phyloP scores from a whole-genome alignment of 2,329 filamentous ascomycete genomes.

The Sarocladiaceae sp. region DNA sequence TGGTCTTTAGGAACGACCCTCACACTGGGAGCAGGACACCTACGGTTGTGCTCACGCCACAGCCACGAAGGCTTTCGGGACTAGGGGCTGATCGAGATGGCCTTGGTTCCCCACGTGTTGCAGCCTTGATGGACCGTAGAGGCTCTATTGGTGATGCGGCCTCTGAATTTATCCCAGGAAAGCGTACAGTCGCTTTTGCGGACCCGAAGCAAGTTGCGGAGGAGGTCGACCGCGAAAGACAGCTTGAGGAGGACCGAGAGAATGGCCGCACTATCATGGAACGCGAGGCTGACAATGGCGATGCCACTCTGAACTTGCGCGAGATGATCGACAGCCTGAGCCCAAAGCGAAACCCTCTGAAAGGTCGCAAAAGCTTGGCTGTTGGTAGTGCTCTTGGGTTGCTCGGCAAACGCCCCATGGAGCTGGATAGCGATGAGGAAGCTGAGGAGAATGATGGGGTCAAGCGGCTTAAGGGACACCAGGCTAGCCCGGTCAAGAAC shows the following conservation, averaged over 20 bases:
- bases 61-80: conserved; percentile 52
- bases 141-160: conserved; percentile 65
- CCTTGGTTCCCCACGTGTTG: conserved; percentile 68
- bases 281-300: conserved; percentile 48
- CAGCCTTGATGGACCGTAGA: conserved; percentile 64
- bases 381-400: conserved; percentile 68
- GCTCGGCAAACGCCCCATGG: conserved; percentile 65
- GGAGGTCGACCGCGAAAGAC: conserved; percentile 54
- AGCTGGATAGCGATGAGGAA: conserved; percentile 56
- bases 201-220: conserved; percentile 57
- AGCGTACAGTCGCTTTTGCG: conserved; percentile 51
- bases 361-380: conserved; percentile 68
- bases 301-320: conserved; percentile 60
- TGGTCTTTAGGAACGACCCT: conserved; percentile 29
- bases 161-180: conserved; percentile 54
- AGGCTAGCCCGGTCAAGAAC: conserved; percentile 72
- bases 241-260: conserved; percentile 56
- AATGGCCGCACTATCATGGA: conserved; percentile 50
- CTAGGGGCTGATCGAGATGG: conserved; percentile 64
- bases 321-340: conserved; percentile 75
- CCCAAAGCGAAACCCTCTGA: conserved; percentile 63
- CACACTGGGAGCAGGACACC: conserved; percentile 54
- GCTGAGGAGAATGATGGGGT: conserved; percentile 52
- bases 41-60: conserved; percentile 50
- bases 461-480: conserved; percentile 65